These are phyloP conservation scores for Boletus coccyginus DNA, from an alignment of 768 basidiomycete species.

Conservation along the genomic window DNA sequence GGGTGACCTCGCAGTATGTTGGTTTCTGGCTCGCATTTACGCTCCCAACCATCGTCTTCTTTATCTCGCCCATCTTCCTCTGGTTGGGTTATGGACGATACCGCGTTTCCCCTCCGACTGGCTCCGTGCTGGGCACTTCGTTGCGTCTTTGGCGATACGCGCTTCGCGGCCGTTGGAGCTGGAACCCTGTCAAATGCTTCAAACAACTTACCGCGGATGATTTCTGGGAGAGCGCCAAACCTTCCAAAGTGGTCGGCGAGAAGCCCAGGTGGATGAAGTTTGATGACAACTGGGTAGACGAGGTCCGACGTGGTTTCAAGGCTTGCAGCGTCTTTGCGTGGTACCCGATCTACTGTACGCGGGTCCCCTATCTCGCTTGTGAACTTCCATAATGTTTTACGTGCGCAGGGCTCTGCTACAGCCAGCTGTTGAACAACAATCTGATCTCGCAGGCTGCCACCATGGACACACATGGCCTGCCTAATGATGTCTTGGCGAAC, in stretches of 20 bases:
- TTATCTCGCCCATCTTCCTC: constrained; percentile 60
- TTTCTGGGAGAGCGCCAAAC: constrained; percentile 75
- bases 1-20: constrained; percentile 40
- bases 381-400: constrained; percentile 1
- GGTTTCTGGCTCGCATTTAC: constrained; percentile 68
- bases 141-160: constrained; percentile 49
- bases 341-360: constrained; percentile 67
- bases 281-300: constrained; percentile 78
- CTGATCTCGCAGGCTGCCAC: constrained; percentile 76
- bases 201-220: constrained; percentile 52
- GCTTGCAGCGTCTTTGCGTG: constrained; percentile 62
- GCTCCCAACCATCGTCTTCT: constrained; percentile 61
- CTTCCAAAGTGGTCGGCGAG: constrained; percentile 46
- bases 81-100: constrained; percentile 54
- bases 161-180: constrained; percentile 49
- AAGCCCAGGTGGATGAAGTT: constrained; percentile 69
- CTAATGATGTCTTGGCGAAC: constrained; percentile 78
- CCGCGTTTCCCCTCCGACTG: constrained; percentile 53
- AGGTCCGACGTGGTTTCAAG: constrained; percentile 68
- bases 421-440: constrained; percentile 70
- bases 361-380: background rate
- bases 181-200: constrained; percentile 49
- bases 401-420: constrained; percentile 66
- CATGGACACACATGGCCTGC: constrained; percentile 66
- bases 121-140: constrained; percentile 57